Evolutionary conservation across 805 yeast genomes (phyloP).

Genomic region (Pichia heedii): DNA sequence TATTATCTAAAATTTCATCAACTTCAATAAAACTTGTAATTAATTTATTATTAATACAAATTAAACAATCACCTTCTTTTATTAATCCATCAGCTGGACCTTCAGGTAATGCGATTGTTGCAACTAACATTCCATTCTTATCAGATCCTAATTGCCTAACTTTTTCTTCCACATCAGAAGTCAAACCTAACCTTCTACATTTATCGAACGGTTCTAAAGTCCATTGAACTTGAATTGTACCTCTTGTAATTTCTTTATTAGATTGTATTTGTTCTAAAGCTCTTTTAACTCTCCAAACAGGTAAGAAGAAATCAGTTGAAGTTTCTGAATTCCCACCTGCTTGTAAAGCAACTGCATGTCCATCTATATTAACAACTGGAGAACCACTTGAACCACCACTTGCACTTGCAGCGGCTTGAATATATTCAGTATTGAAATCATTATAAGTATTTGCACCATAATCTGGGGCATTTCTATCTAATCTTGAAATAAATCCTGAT

Average conservation of each 20-base stretch:
- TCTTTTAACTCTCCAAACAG: slow-evolving; percentile 72
- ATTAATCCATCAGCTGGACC: slow-evolving; percentile 74
- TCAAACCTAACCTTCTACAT: slow-evolving; percentile 78
- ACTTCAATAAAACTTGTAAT: slow-evolving; percentile 67
- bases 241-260: slow-evolving; percentile 58
- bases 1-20: slow-evolving; percentile 73
- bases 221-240: slow-evolving; percentile 92
- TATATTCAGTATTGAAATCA: slow-evolving; percentile 89
- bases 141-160: slow-evolving; percentile 56
- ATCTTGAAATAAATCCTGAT: slow-evolving; percentile 75
- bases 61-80: slow-evolving; percentile 78
- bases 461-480: slow-evolving; percentile 92
- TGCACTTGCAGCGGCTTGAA: slow-evolving; percentile 94
- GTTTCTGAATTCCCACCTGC: slow-evolving; percentile 93
- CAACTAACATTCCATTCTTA: slow-evolving; percentile 73
- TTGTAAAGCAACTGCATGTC: slow-evolving; percentile 81
- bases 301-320: slow-evolving; percentile 87
- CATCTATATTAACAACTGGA: slow-evolving; percentile 87
- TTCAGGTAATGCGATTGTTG: slow-evolving; percentile 69
- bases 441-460: slow-evolving; percentile 83
- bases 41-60: slow-evolving; percentile 57
- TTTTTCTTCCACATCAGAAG: slow-evolving; percentile 58
- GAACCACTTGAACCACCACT: slow-evolving; percentile 95
- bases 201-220: slow-evolving; percentile 78
- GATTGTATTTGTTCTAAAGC: slow-evolving; percentile 70